These are phyloP conservation scores for Lepidium sativum DNA, from an alignment of 345 rosid genomes.

Conservation along the genomic window DNA sequence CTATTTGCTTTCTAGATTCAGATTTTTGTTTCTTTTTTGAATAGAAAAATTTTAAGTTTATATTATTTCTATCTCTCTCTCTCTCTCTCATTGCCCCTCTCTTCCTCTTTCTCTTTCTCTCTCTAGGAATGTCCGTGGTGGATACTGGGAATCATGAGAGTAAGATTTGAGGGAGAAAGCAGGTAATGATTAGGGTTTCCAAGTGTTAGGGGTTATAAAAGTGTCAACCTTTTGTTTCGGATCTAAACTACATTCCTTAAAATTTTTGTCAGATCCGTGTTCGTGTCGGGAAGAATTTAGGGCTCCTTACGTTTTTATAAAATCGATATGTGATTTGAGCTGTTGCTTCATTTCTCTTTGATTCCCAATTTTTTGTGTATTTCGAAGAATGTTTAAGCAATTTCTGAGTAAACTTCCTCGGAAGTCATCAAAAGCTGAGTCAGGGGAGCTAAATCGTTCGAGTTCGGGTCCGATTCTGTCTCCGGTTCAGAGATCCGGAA, in stretches of 20 bases:
- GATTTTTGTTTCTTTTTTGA: background rate
- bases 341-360: background rate
- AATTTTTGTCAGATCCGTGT: slow-evolving; percentile 32
- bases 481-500: slow-evolving; percentile 31
- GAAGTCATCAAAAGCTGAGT: slow-evolving; percentile 48
- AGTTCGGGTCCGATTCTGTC: slow-evolving; percentile 30
- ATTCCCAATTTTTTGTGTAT: background rate
- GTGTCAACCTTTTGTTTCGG: background rate
- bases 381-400: slow-evolving; percentile 52
- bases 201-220: slow-evolving; percentile 24
- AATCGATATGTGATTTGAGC: slow-evolving; percentile 16
- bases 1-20: slow-evolving; percentile 12
- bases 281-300: slow-evolving; percentile 8
- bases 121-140: slow-evolving; percentile 1
- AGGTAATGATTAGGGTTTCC: slow-evolving; percentile 30
- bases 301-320: slow-evolving; percentile 16
- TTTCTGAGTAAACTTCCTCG: slow-evolving; percentile 63
- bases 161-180: slow-evolving; percentile 28
- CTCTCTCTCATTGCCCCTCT: background rate
- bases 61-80: background rate
- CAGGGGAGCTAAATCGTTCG: slow-evolving; percentile 36
- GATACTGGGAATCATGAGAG: slow-evolving; percentile 31
- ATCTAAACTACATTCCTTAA: slow-evolving; percentile 13
- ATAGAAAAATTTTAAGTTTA: background rate
- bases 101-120: background rate